Evolutionary conservation across 805 yeast species (phyloP), one percentile per base, ranked within the genome.

Genomic region (Starmerella etchellsii): DNA sequence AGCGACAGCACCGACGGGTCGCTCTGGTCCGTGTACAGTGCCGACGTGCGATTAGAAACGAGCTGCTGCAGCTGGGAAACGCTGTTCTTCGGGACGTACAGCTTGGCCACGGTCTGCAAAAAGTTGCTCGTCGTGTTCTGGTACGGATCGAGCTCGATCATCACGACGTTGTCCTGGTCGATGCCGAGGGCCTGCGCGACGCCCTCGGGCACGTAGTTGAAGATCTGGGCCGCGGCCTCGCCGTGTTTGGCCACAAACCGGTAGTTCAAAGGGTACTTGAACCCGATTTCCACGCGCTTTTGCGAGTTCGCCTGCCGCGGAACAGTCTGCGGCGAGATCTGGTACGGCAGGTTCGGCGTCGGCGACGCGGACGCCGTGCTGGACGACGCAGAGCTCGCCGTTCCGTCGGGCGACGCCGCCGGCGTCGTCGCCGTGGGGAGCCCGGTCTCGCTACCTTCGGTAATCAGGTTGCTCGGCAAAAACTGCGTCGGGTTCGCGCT

Each of bases 21-120:
- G 16, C 76, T 69, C 28, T 48, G 48, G 56, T 76, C 74, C 39
- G 64, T 50, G 61, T 80, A 88, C 36, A 91, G 57, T 20, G 52
- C 43, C 3, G 94, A 81, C n/a, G 64, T 51, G 0, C 67, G 48
- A 42, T 75, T 62, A 37, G 65, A 61, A 32, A 88, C 59, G 29
- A 67, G 59, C 15, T 60, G 60, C 43, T 72, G 71, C 47, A 88
- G 65, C 0, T 63, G 56, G 1, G 58, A 51, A 15, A 81, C 69
- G 24, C 69, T 61, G 11, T 60, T 57, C 10, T 62, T 57, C 19
- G 94, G 94, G 64, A 84, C 79, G 57, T 81, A 84, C 41, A 83
- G 79, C 57, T 80, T 80, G 6, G 96, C 97, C 46, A 87, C 81
- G 0, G 96, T 81, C 41, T 82, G 82, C 45, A 84, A 71, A 59